Evolutionary conservation across 176 grass and related monocot species (phyloP).

Genomic region (Lolium rigidum): DNA sequence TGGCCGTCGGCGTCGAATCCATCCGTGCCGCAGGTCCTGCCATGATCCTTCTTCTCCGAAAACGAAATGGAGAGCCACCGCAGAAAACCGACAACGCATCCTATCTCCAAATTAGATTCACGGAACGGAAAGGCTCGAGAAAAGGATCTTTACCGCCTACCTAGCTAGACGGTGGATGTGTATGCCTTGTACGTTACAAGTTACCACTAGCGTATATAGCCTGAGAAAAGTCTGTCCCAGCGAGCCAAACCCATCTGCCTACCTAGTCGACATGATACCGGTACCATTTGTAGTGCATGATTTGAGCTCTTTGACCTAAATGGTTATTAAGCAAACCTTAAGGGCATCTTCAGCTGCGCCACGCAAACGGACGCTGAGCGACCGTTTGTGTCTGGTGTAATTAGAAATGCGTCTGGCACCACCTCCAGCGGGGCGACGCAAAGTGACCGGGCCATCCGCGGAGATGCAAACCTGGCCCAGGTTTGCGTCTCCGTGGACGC

Average conservation of each 20-base stretch:
- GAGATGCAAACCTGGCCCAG: too few relatives aligned
- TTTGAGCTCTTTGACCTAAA: too few relatives aligned
- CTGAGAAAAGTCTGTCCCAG: neutral
- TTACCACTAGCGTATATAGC: neutral
- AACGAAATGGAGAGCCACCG: neutral
- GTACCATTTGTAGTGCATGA: too few relatives aligned
- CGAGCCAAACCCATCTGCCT: neutral
- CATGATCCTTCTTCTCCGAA: neutral
- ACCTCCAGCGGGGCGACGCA: too few relatives aligned
- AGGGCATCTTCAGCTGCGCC: too few relatives aligned
- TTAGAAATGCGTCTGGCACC: too few relatives aligned
- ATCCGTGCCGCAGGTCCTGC: neutral
- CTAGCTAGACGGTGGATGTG: neutral
- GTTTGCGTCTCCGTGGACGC: too few relatives aligned
- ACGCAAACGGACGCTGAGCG: too few relatives aligned
- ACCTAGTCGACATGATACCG: neutral
- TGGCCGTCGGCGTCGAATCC: neutral
- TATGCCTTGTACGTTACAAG: neutral
- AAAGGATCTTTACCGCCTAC: neutral
- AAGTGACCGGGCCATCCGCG: too few relatives aligned
- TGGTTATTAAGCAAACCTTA: too few relatives aligned
- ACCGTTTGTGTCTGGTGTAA: too few relatives aligned
- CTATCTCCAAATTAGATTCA: neutral
- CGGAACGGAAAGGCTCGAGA: neutral
- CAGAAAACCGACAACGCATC: constrained; percentile 29